Conservation (phyloP, 2,329 filamentous ascomycete species). For the Metarhizium album region DNA sequence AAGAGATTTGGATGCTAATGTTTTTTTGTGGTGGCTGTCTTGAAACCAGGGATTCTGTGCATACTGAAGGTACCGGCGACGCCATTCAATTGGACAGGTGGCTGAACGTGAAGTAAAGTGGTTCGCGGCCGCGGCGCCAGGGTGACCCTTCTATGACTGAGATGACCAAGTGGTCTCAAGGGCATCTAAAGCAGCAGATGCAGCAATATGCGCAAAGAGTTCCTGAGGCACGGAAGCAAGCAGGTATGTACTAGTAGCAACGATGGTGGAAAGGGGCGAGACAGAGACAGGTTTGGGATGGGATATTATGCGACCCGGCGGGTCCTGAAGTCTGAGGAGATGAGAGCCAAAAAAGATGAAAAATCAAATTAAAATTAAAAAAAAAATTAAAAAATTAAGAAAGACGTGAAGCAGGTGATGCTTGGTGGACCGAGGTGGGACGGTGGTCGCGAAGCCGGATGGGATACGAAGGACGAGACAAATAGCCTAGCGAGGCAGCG, state of each 20-base stretch:
- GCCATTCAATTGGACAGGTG: conserved; percentile 10
- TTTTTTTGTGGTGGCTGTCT: conserved; percentile 10
- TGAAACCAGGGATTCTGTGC: conserved; percentile 11
- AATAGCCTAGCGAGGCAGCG: not conserved
- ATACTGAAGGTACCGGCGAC: conserved; percentile 11
- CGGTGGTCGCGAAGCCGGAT: not conserved
- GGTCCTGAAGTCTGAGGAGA: not conserved
- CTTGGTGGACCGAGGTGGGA: conserved; percentile 1
- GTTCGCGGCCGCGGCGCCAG: not conserved
- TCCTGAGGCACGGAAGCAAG: conserved; percentile 1
- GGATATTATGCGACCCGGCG: not conserved
- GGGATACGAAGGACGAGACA: not conserved
- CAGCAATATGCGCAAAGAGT: too few relatives aligned
- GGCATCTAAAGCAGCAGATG: not conserved
- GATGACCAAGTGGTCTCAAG: not conserved
- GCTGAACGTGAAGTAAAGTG: conserved; percentile 2
- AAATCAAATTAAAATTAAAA: not conserved
- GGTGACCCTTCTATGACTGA: not conserved
- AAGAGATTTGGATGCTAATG: conserved; percentile 2
- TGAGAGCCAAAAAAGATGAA: not conserved
- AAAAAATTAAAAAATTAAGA: not conserved
- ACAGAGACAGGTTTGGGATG: not conserved
- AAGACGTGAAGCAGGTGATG: not conserved
- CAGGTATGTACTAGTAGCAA: not conserved
- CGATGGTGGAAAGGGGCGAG: not conserved